Conservation (phyloP, 768 basidiomycete genomes). For the Mycena polygramma region DNA sequence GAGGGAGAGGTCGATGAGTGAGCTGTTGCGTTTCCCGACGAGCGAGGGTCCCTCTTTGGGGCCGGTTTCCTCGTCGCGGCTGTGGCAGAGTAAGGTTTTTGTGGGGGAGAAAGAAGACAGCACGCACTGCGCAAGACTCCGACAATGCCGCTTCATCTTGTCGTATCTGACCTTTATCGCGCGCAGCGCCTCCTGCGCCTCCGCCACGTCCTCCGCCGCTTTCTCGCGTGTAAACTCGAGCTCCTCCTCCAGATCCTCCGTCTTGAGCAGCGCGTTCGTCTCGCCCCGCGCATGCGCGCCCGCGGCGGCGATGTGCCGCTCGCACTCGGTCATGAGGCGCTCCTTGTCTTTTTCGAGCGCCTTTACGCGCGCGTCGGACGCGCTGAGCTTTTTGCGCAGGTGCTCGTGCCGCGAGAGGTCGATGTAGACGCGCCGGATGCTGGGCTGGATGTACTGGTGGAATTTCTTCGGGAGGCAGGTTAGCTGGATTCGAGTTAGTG, state of each 20-base stretch:
- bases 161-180: constrained; percentile 38
- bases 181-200: constrained; percentile 40
- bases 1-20: constrained; percentile 18
- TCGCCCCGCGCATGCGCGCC: constrained; percentile 49
- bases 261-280: constrained; percentile 36
- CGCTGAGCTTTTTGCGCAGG: constrained; percentile 50
- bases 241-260: constrained; percentile 22
- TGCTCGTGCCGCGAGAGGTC: constrained; percentile 46
- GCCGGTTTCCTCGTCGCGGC: background rate
- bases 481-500: constrained; percentile 44
- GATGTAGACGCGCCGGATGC: constrained; percentile 65
- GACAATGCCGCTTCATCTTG: constrained; percentile 38
- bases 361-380: constrained; percentile 54
- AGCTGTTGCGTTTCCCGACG: constrained; percentile 24
- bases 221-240: background rate
- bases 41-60: too few species aligned
- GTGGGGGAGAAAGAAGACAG: background rate
- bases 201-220: constrained; percentile 25
- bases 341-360: constrained; percentile 57
- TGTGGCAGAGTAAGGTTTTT: too few species aligned
- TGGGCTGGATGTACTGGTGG: constrained; percentile 60
- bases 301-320: constrained; percentile 52
- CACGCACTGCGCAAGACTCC: constrained; percentile 28
- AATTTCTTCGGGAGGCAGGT: constrained; percentile 63
- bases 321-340: constrained; percentile 57